Evolutionary conservation across 2,329 filamentous ascomycete genomes (phyloP), one percentile per base, ranked within the genome.

Genomic region (Colletotrichum sojae): DNA sequence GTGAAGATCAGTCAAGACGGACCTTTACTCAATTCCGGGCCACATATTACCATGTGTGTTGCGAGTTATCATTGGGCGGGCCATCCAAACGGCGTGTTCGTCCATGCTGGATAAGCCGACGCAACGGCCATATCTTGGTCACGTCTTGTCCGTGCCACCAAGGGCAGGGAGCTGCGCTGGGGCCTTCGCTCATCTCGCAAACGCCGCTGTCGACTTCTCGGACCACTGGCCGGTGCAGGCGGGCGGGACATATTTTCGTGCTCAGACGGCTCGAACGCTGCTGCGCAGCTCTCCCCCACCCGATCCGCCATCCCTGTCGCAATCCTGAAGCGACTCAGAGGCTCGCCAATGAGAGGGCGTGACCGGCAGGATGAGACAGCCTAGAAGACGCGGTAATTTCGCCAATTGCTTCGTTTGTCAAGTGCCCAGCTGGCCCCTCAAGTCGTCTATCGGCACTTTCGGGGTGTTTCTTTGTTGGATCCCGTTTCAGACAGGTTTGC

Each of bases 71-170:
- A 70, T 63, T 70, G 67, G 67, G 45, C 56, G 53, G 39, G 27
- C 63, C 63, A 31, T 68, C 67, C 56, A 63, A 68, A 63, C 67
- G 36, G 54, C 39, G 40, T 54, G 62, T 60, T 69, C 55, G 58
- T 59, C 66, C 62, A 43, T 43, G 43, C 10, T 36, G 20, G 54
- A 54, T 18, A 43, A 49, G 31, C 66, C 54, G 54, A 54, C 61
- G 62, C 62, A 51, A 46, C 49, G 66, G 66, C 36, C 49, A 65
- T 57, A 53, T 57, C 40, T 59, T 55, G 61, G 66, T 53, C 55
- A 60, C 45, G 36, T 57, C 54, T 59, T 51, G 61, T 69, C 66
- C 61, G 61, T 69, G 66, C 49, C 40, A 51, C 13, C 54, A 27
- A 49, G 27, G 49, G 22, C 31, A 54, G 20, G 57, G 43, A 27